Base-by-base conservation (phyloP, 2,329 filamentous ascomycete species). In the Botryosphaeria dothidea region DNA sequence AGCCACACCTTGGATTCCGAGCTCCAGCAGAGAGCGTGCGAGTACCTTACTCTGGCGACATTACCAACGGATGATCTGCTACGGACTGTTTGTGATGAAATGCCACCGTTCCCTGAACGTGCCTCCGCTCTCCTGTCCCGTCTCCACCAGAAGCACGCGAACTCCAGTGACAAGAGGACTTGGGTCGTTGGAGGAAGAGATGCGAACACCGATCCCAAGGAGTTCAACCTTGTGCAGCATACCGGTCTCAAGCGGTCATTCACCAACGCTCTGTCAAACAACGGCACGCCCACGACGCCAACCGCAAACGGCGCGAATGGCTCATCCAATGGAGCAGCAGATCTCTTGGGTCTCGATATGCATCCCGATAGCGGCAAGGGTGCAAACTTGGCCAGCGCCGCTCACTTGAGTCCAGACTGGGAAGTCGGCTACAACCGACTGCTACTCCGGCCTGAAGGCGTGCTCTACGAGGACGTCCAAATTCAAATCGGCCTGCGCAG, bases 121-220 rank as follows among this genome's bases (percentile, higher is more conserved):
- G 90, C 96, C 66, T 98, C 95, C 4, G 94, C 95, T 1, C 83
- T 99, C 29, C 83, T 99, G 11, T 97, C 94, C 43, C 87, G 95
- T 65, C 84, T 99, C 57, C 94, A 99, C 78, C 93, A 97, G 78
- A 98, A 96, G 81, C 93, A 96, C 72, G 91, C 91, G 54, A 92
- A 91, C 67, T 95, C 92, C 15, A 96, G 92, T 74, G 95, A 99
- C 77, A 96, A 96, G 80, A 88, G 94, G 67, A 98, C 95, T 1
- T 99, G 95, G 95, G 90, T 97, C 27, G 92, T 98, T n/a, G 94
- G 94, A 67, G 94, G 93, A 66, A 97, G 97, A 80, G 93, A 96
- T 75, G 94, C 93, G 65, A 97, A 97, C 75, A 83, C 88, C 1
- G 92, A 96, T 73, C 83, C 88, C 49, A 86, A 88, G 64, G 93